A percentile compares a stretch with the other conserved stretches of the same genome.
phyloP scores from a whole-genome alignment of 352 stramenopile genomes.

The Phytopythium sindhum region DNA sequence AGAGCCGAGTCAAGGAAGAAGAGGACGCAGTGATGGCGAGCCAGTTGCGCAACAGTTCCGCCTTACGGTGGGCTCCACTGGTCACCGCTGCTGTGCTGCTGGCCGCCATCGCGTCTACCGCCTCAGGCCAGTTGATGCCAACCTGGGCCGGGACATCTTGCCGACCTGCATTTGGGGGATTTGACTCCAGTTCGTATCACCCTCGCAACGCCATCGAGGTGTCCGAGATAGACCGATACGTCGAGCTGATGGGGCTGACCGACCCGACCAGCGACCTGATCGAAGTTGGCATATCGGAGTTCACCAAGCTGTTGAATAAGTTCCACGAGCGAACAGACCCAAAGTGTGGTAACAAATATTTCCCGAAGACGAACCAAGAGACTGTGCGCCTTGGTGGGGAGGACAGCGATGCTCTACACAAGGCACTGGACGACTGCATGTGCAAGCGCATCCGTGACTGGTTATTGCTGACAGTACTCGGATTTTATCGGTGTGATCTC shows the following conservation, averaged over 20 bases:
- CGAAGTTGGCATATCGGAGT: neutral
- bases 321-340: neutral
- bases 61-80: too few species aligned
- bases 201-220: neutral
- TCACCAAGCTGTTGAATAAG: neutral
- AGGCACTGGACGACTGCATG: neutral
- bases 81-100: too few species aligned
- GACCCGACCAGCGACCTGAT: neutral
- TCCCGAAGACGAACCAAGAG: neutral
- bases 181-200: neutral
- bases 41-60: too few species aligned
- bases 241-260: neutral
- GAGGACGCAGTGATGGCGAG: too few species aligned
- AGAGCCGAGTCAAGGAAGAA: too few species aligned
- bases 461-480: neutral
- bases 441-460: neutral
- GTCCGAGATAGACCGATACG: neutral
- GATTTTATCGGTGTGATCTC: neutral
- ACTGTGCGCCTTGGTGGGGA: neutral
- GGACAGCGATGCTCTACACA: neutral
- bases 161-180: too few species aligned
- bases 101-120: too few species aligned
- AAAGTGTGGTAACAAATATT: neutral
- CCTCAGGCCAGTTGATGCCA: too few species aligned
- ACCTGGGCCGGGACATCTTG: neutral